A percentile compares a stretch with the other conserved stretches of the same genome.
Conservation (phyloP, 306 rosid species). For the Morella rubra region DNA sequence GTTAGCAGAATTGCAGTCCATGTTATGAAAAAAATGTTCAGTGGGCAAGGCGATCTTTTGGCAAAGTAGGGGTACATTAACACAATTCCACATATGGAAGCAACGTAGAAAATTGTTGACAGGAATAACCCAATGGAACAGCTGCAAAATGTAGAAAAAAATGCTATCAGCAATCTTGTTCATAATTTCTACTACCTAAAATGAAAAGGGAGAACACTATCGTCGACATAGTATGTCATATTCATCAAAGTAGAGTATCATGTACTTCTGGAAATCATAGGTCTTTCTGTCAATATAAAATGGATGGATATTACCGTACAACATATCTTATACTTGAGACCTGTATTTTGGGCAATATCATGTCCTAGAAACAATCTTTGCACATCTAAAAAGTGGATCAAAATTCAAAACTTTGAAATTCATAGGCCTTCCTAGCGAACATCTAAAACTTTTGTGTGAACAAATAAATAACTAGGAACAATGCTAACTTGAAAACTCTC, state of each 20-base stretch:
- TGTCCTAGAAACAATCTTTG: neutral
- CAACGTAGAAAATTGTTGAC: conserved; percentile 69
- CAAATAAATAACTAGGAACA: neutral
- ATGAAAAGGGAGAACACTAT: neutral
- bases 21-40: conserved; percentile 80
- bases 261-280: neutral
- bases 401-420: too few species aligned
- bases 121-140: conserved; percentile 67
- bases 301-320: neutral
- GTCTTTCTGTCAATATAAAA: neutral
- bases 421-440: neutral
- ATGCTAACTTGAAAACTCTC: neutral
- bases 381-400: neutral
- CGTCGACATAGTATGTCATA: neutral
- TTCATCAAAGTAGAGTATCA: neutral
- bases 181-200: neutral
- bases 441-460: neutral
- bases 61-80: conserved; percentile 56
- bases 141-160: conserved; percentile 45
- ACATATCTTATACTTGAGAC: neutral
- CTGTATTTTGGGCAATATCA: neutral
- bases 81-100: conserved; percentile 61
- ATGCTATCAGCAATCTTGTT: neutral
- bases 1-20: conserved; percentile 81
- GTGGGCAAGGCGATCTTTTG: conserved; percentile 51